Evolutionary conservation across 441 rosid genomes (phyloP), one percentile per base, ranked within the genome.

Genomic region (Aquilaria agallochum): DNA sequence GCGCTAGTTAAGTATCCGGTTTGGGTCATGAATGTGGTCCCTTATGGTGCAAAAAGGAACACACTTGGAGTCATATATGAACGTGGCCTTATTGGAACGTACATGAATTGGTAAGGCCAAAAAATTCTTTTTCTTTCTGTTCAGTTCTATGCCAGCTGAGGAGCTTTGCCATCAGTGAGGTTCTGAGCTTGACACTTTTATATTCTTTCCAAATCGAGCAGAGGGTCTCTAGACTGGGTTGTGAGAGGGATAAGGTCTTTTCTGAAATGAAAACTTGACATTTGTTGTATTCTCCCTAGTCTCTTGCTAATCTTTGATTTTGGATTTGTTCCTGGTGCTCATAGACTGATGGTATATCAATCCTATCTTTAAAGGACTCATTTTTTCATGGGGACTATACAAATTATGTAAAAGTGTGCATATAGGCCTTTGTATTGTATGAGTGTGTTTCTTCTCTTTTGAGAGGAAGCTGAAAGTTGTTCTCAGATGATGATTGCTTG

Each of bases 11-110:
- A 74, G 51, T 69, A 76, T 72, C 83, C 86, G 31, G 70, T 83
- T 66, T 88, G 86, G 95, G 89, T 88, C 4, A 85, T 87, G 89
- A 87, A 85, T 76, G 86, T 46, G 46, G 76, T 88, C 32, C 85
- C 86, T 1, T 73, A 56, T 60, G 77, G 80, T 71, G 83, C 68
- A 15, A 65, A 77, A 68, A 68, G 62, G 10, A 56, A 77, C 31
- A 87, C 84, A 3, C 90, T 87, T 40, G 81, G 85, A 52, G 60
- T 84, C 40, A 74, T 87, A 36, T 87, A 76, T 2, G 90, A 83
- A 56, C 89, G 91, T 1, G 90, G 90, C 56, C 84, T 83, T 63
- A 73, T 83, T 54, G 95, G 91, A 62, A 81, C 91, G 44, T 85
- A 85, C 74, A 85, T 76, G 79, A 73, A 87, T 70, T 87, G 94